These are phyloP conservation scores for Rhodotorula paludigena DNA, from an alignment of 768 basidiomycete species.

Conservation along the genomic window DNA sequence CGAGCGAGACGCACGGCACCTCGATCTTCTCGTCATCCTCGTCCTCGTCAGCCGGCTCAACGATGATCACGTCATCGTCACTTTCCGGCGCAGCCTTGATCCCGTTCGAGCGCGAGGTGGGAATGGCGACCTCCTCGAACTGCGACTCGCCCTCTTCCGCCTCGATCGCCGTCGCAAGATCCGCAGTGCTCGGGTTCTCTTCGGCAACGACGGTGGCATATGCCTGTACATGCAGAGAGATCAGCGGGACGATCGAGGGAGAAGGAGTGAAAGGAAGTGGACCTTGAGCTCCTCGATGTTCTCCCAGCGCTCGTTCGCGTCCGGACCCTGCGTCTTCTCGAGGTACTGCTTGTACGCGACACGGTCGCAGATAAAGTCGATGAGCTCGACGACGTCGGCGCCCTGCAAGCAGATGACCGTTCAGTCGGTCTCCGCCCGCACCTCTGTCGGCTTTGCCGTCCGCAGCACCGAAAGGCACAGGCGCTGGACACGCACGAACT, in stretches of 20 bases:
- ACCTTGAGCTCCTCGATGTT: conserved; percentile 75
- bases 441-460: no score
- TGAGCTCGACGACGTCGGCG: conserved; percentile 52
- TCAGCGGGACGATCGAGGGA: no score
- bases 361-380: conserved; percentile 49
- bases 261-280: neutral
- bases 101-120: neutral
- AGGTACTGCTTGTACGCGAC: conserved; percentile 68
- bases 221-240: neutral
- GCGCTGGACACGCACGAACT: conserved; percentile 13
- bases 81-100: neutral
- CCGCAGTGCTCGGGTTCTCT: conserved; percentile 23
- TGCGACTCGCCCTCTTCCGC: neutral
- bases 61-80: no score
- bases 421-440: no score
- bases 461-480: no score
- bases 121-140: conserved; percentile 33
- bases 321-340: conserved; percentile 60
- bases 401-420: no score
- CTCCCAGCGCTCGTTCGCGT: conserved; percentile 73
- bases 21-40: conserved; percentile 13
- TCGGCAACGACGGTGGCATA: conserved; percentile 29
- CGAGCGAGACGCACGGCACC: neutral
- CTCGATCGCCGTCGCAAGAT: conserved; percentile 2
- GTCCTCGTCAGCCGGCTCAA: no score